Conservation (phyloP, 2,329 filamentous ascomycete genomes). For the Neonectria faginata region DNA sequence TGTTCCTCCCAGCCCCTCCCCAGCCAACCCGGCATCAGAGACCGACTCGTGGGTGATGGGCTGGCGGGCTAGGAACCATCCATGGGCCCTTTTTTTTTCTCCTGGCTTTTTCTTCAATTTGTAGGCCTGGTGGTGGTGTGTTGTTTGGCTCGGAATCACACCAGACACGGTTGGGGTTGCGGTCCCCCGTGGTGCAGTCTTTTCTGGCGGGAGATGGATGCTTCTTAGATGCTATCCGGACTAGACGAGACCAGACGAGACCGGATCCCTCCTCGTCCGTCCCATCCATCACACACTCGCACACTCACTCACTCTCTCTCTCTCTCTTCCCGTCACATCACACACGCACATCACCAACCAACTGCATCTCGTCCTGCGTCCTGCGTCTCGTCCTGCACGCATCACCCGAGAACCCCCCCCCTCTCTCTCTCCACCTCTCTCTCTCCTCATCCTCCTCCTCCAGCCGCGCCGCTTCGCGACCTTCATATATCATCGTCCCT, state of each 20-base stretch:
- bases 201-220: not conserved
- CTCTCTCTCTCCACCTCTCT: no score
- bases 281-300: not conserved
- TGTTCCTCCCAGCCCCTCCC: slow-evolving; percentile 2
- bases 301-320: no score
- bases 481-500: slow-evolving; percentile 14
- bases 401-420: slow-evolving; percentile 14
- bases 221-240: not conserved
- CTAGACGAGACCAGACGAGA: not conserved
- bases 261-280: not conserved
- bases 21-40: not conserved
- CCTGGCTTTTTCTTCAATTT: no score
- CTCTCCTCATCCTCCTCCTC: not conserved
- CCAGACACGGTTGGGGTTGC: slow-evolving; percentile 1
- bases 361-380: not conserved
- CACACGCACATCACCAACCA: not conserved
- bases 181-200: slow-evolving; percentile 10
- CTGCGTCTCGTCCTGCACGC: slow-evolving; percentile 6
- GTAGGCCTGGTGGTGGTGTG: slow-evolving; percentile 10
- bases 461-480: not conserved
- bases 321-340: not conserved
- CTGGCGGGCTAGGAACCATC: not conserved
- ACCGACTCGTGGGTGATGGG: slow-evolving; percentile 10
- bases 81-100: not conserved
- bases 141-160: slow-evolving; percentile 19